phyloP scores from a whole-genome alignment of 257 asterid species.

The Forsythia viridissima region DNA sequence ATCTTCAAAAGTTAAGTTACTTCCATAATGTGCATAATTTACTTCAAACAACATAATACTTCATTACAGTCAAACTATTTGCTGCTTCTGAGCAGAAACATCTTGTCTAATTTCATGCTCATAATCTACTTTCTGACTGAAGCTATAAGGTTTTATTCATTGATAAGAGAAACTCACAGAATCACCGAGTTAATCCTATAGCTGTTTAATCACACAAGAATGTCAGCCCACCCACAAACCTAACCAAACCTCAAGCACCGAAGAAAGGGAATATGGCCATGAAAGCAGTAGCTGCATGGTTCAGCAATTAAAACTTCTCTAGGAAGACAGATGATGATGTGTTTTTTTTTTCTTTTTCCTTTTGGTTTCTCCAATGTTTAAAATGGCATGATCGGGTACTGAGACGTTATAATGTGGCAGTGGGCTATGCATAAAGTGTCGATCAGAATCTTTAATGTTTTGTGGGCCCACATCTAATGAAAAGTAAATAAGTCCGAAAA shows the following conservation, averaged over 20 bases:
- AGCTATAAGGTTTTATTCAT: slow-evolving; percentile 7
- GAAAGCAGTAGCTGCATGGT: slow-evolving; percentile 4
- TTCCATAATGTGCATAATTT: background rate
- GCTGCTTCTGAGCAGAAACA: slow-evolving; percentile 8
- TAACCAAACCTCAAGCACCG: slow-evolving; percentile 7
- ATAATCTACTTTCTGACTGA: background rate
- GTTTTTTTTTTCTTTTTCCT: background rate
- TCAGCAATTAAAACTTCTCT: slow-evolving; percentile 9
- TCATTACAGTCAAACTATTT: background rate
- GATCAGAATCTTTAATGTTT: too few relatives aligned
- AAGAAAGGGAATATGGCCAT: slow-evolving; percentile 10
- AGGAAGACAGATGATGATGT: background rate
- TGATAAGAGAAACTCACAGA: background rate
- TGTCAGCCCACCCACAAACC: background rate
- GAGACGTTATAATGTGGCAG: too few relatives aligned
- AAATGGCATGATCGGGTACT: too few relatives aligned
- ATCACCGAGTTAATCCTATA: background rate
- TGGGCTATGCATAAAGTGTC: too few relatives aligned
- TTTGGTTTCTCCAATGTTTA: background rate
- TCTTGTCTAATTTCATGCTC: background rate
- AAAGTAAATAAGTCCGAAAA: too few relatives aligned
- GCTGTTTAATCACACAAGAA: slow-evolving; percentile 11
- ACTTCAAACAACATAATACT: background rate
- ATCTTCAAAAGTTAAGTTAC: slow-evolving; percentile 10
- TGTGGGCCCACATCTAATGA: too few relatives aligned